Conservation (phyloP, 2,329 filamentous ascomycete genomes). For the Colletotrichum siamense region DNA sequence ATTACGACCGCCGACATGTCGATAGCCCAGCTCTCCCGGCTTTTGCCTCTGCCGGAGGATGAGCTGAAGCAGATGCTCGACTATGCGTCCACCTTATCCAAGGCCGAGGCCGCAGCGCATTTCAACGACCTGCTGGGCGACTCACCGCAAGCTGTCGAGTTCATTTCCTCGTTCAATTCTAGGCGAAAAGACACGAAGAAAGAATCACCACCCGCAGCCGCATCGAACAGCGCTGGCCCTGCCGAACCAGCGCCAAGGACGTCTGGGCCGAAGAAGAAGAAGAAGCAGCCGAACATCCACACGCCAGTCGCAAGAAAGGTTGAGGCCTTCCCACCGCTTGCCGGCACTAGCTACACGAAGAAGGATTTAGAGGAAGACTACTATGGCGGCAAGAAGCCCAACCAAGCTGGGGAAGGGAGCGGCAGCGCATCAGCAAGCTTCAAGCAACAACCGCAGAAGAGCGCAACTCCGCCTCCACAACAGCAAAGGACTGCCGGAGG, state of each 20-base stretch:
- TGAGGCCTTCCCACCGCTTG: conserved; percentile 66
- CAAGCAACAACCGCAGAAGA: conserved; percentile 31
- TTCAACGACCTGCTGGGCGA: conserved; percentile 89
- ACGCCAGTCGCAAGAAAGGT: conserved; percentile 68
- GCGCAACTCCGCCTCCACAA: conserved; percentile 23
- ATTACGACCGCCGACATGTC: conserved; percentile 47
- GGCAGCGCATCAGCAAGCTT: conserved; percentile 40
- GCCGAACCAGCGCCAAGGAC: conserved; percentile 54
- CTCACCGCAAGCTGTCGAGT: conserved; percentile 77
- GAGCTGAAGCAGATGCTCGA: conserved; percentile 85
- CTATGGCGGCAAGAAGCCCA: conserved; percentile 65
- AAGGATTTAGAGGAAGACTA: conserved; percentile 75
- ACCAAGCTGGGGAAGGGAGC: conserved; percentile 40
- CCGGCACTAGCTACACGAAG: conserved; percentile 77
- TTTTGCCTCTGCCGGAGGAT: conserved; percentile 85
- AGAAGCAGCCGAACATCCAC: conserved; percentile 67
- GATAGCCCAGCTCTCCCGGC: conserved; percentile 71
- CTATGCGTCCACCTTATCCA: conserved; percentile 80
- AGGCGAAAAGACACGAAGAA: conserved; percentile 48
- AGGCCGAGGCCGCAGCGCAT: conserved; percentile 79
- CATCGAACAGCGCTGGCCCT: neutral
- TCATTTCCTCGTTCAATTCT: conserved; percentile 82
- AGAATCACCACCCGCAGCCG: conserved; percentile 31
- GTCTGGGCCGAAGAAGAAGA: conserved; percentile 50
- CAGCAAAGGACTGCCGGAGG: conserved; percentile 73